Conservation (phyloP, 2,329 filamentous ascomycete genomes). For the Fusarium buharicum region DNA sequence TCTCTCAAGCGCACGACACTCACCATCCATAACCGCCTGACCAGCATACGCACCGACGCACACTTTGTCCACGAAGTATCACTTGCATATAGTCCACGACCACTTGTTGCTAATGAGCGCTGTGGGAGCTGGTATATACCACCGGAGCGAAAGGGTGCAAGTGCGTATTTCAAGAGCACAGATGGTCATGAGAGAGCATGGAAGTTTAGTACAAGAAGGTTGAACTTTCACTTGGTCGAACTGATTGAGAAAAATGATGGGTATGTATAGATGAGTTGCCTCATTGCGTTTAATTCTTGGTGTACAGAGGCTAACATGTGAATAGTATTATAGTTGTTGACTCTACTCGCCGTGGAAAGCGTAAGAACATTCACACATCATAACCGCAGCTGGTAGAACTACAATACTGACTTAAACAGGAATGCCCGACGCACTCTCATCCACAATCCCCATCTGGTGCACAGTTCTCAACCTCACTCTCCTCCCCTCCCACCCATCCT, state of each 20-base stretch:
- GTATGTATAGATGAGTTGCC: constrained; percentile 53
- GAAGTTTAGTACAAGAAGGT: constrained; percentile 84
- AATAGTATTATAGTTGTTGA: constrained; percentile 83
- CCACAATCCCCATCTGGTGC: constrained; percentile 95
- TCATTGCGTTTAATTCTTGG: not conserved
- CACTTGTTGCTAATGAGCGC: constrained; percentile 90
- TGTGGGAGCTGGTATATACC: constrained; percentile 96
- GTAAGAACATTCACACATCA: constrained; percentile 55
- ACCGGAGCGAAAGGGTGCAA: constrained; percentile 71
- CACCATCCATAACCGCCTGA: constrained; percentile 82
- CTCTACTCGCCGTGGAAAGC: constrained; percentile 90
- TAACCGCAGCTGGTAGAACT: not conserved
- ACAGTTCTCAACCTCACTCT: constrained; percentile 83
- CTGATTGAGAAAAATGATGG: constrained; percentile 74
- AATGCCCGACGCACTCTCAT: constrained; percentile 94
- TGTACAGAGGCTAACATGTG: not conserved
- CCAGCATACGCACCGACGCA: constrained; percentile 81
- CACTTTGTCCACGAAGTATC: constrained; percentile 75
- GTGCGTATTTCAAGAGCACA: constrained; percentile 97
- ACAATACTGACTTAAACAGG: constrained; percentile 54
- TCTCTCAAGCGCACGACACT: constrained; percentile 81
- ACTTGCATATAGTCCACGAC: constrained; percentile 63
- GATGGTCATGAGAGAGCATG: constrained; percentile 93
- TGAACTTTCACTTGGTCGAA: constrained; percentile 85
- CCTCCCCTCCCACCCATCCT: constrained; percentile 67